Base-by-base conservation (phyloP, 2,329 filamentous ascomycete species). In the Colletotrichum incanum region DNA sequence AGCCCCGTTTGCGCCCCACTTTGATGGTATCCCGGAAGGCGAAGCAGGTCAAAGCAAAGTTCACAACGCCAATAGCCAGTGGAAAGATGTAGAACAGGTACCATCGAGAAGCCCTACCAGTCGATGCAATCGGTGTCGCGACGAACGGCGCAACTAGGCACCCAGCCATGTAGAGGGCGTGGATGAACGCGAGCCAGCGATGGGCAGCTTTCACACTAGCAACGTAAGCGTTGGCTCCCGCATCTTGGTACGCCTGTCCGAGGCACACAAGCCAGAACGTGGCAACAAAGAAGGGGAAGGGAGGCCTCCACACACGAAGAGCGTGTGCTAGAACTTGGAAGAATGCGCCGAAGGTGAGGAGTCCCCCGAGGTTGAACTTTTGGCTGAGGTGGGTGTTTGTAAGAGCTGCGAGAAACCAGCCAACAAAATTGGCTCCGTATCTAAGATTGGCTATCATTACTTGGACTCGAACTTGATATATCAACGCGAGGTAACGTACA, bases 211-310 rank as follows among this genome's bases (percentile, higher is more conserved):
- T 84, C 0, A 86, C 78, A 0, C 84, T 82, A 0, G 87, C 84
- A 0, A 91, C 89, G 69, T 89, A 92, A 0, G 89, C 89, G 69
- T 93, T 92, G 1, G 87, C 86, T 28, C 91, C 89, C 0, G 90
- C 87, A 74, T 93, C 91, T 71, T 92, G 89, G 67, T 88, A 91
- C 0, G 88, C 91, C 77, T 91, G 89, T 0, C 91, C 90, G 0
- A 91, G 76, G 12, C 86, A 87, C 1, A 87, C 86, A 9, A 92
- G 73, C 78, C 88, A 88, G 76, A 92, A 93, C 0, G 88, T 89
- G 2, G 87, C 76, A 0, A 85, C 86, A 68, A 89, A 92, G 0
- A 92, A 80, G 0, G 84, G 82, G 60, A 92, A 91, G 0, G 89
- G 88, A 0, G 90, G 86, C 1, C 81, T 80, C 88, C 89, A 92